Base-by-base conservation (phyloP, 768 basidiomycete species). In the Brasilioporus rufonigricans region DNA sequence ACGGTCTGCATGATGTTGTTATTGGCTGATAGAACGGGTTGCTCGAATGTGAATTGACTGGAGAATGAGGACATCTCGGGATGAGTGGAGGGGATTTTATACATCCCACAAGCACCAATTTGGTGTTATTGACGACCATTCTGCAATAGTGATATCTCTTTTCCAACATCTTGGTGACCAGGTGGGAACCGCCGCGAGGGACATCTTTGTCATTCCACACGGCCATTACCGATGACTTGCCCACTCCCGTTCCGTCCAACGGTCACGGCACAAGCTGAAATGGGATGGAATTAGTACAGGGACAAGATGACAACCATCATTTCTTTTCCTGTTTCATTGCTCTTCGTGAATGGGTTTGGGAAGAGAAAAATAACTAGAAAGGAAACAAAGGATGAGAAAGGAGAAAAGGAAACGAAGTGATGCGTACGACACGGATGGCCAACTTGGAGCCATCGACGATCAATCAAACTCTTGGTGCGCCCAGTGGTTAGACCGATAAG, bases 81-180 rank as follows among this genome's bases (percentile, higher is more conserved):
- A 6, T 13, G 1, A 26, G 7, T 7, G n/a, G n/a, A 24, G 4
- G 36, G 31, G 12, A 1, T 24, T 58, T 51, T 58, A 62, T 58
- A 48, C 43, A 33, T 39, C 35, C 27, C n/a, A 27, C 12, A 47
- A 26, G 16, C 44, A 10, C 43, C 26, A 10, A 41, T 57, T 59
- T 44, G 46, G 45, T 40, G 33, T 47, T 48, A 21, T 58, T 57
- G 50, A 12, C 44, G 19, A 44, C 26, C 19, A 2, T 49, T 33
- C 36, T 23, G 16, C 39, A 24, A 18, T 5, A 3, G 29, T 23
- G 21, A 33, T 43, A 33, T 14, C 26, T 16, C 16, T n/a, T n/a
- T n/a, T n/a, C n/a, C n/a, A n/a, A n/a, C n/a, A n/a, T n/a, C n/a
- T n/a, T n/a, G n/a, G n/a, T n/a, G n/a, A n/a, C n/a, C n/a, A n/a